Evolutionary conservation across 2,329 filamentous ascomycete genomes (phyloP).

Genomic region (Pestalotiopsis fici): DNA sequence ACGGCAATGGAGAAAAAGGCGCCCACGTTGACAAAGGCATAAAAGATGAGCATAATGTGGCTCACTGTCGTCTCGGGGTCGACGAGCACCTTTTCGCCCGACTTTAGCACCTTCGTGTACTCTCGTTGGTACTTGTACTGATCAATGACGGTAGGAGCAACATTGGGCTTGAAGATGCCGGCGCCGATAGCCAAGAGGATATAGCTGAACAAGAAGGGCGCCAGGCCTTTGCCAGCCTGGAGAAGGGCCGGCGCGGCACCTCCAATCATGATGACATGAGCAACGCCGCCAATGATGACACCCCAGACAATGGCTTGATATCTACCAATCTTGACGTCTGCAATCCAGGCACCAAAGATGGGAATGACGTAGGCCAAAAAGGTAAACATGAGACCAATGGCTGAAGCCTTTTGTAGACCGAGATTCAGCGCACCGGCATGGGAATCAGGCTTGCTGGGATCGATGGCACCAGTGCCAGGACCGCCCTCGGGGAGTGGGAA

Average conservation of each 20-base stretch:
- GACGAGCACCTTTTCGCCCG: conserved; percentile 69
- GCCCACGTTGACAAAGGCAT: conserved; percentile 52
- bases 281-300: conserved; percentile 59
- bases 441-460: conserved; percentile 30
- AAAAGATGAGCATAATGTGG: conserved; percentile 67
- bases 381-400: conserved; percentile 43
- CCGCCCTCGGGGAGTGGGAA: conserved; percentile 49
- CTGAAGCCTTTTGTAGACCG: conserved; percentile 48
- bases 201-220: conserved; percentile 69
- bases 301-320: conserved; percentile 64
- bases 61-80: conserved; percentile 70
- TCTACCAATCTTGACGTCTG: conserved; percentile 67
- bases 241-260: conserved; percentile 64
- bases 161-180: conserved; percentile 81
- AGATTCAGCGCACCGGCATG: conserved; percentile 53
- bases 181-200: conserved; percentile 62
- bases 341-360: conserved; percentile 54
- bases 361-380: conserved; percentile 52
- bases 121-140: conserved; percentile 64
- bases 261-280: conserved; percentile 64
- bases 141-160: conserved; percentile 71
- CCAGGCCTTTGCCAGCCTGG: conserved; percentile 39
- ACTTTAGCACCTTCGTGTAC: conserved; percentile 50
- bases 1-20: conserved; percentile 51
- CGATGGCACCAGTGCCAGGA: conserved; percentile 32